Evolutionary conservation across 495 filamentous ascomycete species (phyloP), one percentile per base, ranked within the genome.

Genomic region (Aspergillus conjunctus): DNA sequence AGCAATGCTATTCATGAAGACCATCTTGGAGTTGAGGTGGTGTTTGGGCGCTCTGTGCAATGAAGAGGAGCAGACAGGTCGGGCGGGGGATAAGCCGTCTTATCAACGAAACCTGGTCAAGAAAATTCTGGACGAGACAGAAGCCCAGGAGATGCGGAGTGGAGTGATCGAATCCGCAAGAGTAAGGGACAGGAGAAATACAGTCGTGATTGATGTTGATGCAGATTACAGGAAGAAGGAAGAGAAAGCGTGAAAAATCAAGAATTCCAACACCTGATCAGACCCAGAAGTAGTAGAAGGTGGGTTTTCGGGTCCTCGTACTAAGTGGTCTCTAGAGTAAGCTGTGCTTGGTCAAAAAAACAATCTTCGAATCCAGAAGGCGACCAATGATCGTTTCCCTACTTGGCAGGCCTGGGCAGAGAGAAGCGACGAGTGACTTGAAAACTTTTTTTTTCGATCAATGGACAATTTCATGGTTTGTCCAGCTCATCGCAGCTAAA

Each of bases 1-100:
- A 39, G 68, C 58, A 56, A 70, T 57, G 51, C 61, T 60, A 57
- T 45, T 64, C 58, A 60, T 64, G 26, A 52, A 51, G 17, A 54
- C 57, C 62, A 59, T 64, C 17, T 10, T 58, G 46, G 9, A 15
- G 3, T 59, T 22, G 22, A 11, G 30, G 5, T 26, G 5, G 26
- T 26, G 26, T 26, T 26, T 26, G 26, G n/a, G 51, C 50, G 50
- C 14, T 21, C 33, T 20, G 11, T 52, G 17, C 9, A 44, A 37
- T 48, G 11, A 53, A 59, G 52, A 49, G 43, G 18, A 41, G 37
- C 34, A 53, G 22, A 58, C 31, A 60, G 22, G 4, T 20, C 9
- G 30, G 22, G 18, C 18, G 39, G 41, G 54, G 45, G 4, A 17
- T 22, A 43, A 6, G 20, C 5, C 30, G 18, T 48, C 10, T 15